Evolutionary conservation across 495 filamentous ascomycete genomes (phyloP), one percentile per base, ranked within the genome.

Genomic region (Mytilinidion resinicola): DNA sequence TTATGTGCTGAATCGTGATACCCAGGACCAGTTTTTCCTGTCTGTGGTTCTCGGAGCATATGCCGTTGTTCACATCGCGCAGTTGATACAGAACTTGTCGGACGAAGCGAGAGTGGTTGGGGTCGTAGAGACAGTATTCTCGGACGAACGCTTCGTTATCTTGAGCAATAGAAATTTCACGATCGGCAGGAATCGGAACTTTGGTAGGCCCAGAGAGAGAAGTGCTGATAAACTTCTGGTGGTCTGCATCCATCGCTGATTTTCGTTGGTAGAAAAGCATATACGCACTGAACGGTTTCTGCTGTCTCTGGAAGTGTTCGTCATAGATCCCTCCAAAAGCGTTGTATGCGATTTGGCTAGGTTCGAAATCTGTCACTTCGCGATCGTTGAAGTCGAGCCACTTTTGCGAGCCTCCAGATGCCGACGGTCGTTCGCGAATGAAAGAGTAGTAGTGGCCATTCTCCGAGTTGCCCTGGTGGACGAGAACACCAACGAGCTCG

Each of bases 401-500:
- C 4, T 67, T 76, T 1, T 79, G 75, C 0, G 69, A 61, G 10
- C 70, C 69, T 21, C 71, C 73, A 19, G 70, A 72, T 3, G 80
- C 78, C 4, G 50, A 53, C 9, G 90, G 85, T 25, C 90, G 80
- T 69, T 95, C 87, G 19, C 90, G 87, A 53, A 92, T 87, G 72
- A 87, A 97, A 0, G 93, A 96, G 71, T 96, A 97, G 71, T 99
- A 99, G 70, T 99, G 93, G 0, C 93, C 93, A 14, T 89, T 91
- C 69, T 97, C 91, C 14, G 93, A 91, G 11, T 87, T 95, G 20
- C 93, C 93, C 35, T 83, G 87, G 69, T 99, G 93, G 5, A 97
- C 90, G 12, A 99, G 80, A 25, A 97, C 80, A 10, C 93, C 93
- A 15, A 95, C 91, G 5, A 99, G 77, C 67, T 96, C 89, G 67